Percentiles rank a stretch among this genome's conserved stretches.
Conservation (phyloP, 2,329 filamentous ascomycete species). For the Sporothrix protearum region DNA sequence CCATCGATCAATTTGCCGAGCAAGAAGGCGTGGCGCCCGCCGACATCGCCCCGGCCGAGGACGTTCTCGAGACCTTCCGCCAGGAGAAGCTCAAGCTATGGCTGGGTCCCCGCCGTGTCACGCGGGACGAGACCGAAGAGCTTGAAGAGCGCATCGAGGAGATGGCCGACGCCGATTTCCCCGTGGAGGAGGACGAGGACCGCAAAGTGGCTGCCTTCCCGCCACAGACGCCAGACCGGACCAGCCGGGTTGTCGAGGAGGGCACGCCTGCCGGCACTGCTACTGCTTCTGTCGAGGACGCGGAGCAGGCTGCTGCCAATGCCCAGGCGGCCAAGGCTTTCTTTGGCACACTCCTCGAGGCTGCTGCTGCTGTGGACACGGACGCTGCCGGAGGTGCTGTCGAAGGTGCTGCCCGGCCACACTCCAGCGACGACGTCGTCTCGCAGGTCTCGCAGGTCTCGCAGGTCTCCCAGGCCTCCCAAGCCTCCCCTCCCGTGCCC, state of each 20-base stretch:
- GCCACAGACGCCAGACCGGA: background rate
- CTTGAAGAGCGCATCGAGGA: conserved; percentile 21
- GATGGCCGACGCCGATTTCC: conserved; percentile 23
- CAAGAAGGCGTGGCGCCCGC: conserved; percentile 30
- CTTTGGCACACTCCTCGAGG: conserved; percentile 1
- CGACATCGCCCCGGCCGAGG: conserved; percentile 26
- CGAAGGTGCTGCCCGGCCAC: background rate
- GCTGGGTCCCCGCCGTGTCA: conserved; percentile 24
- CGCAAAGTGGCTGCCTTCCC: conserved; percentile 26
- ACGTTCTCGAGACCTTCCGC: conserved; percentile 27
- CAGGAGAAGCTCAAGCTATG: conserved; percentile 25
- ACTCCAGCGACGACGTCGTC: conserved; percentile 1
- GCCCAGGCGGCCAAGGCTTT: background rate
- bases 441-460: conserved; percentile 9
- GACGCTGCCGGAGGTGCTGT: background rate
- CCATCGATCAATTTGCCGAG: conserved; percentile 30
- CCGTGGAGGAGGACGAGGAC: conserved; percentile 26
- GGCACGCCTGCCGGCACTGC: background rate
- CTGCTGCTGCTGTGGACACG: conserved; percentile 11
- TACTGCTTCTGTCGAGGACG: background rate
- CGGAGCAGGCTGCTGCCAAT: background rate
- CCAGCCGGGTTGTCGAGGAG: background rate
- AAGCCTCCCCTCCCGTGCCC: background rate
- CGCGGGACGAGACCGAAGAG: conserved; percentile 26
- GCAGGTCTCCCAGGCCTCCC: conserved; percentile 5